Evolutionary conservation across 2,329 filamentous ascomycete species (phyloP).

Genomic region (Catunica adiposa): DNA sequence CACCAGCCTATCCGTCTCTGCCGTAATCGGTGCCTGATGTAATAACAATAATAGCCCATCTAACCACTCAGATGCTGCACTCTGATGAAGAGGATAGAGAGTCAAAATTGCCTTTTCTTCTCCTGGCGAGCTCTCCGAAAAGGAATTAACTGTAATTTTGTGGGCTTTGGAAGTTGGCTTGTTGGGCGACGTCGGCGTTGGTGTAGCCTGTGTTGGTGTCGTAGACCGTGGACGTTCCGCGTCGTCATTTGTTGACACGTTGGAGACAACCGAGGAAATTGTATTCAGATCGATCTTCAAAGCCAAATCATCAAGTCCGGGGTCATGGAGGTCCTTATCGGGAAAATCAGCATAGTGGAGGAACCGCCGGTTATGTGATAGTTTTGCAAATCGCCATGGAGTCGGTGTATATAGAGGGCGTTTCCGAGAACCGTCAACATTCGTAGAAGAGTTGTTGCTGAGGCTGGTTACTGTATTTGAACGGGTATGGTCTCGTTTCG

Average conservation of each 20-base stretch:
- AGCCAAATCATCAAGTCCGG: constrained; percentile 53
- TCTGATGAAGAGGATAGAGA: constrained; percentile 66
- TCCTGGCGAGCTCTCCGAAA: constrained; percentile 26
- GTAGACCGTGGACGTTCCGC: constrained; percentile 20
- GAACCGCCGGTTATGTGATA: constrained; percentile 81
- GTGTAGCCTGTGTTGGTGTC: constrained; percentile 1
- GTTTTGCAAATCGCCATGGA: constrained; percentile 65
- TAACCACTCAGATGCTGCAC: constrained; percentile 85
- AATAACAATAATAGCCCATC: constrained; percentile 90
- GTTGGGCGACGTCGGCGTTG: background rate
- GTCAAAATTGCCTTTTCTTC: constrained; percentile 60
- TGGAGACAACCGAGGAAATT: constrained; percentile 87
- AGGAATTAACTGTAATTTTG: constrained; percentile 84
- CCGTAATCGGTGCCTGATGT: constrained; percentile 90
- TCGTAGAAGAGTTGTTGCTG: constrained; percentile 13
- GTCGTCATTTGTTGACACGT: constrained; percentile 48
- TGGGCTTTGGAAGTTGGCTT: constrained; percentile 35
- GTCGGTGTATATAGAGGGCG: constrained; percentile 31
- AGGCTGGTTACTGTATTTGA: constrained; percentile 27
- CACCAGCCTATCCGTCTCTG: constrained; percentile 82
- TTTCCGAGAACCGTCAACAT: constrained; percentile 18
- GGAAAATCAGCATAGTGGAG: constrained; percentile 82
- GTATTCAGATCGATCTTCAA: constrained; percentile 76
- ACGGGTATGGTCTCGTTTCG: constrained; percentile 23
- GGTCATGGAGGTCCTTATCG: constrained; percentile 44